Percentiles rank a stretch among this genome's conserved stretches.
Conservation (phyloP, 1,284 basidiomycete species). For the Ustilago hordei region DNA sequence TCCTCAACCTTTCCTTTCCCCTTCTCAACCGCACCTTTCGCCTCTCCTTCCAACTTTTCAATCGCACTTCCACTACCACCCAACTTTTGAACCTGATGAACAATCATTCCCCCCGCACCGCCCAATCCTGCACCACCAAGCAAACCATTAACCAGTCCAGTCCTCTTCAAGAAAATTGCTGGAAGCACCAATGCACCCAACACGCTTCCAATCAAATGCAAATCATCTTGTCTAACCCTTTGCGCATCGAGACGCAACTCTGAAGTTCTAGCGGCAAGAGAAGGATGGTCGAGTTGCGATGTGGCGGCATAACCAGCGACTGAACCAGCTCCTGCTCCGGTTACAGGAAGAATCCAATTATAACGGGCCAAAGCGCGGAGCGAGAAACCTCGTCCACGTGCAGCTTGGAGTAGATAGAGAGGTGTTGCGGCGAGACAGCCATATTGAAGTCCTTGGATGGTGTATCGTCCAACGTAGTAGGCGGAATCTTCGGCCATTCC, state of each 20-base stretch:
- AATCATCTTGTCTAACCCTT: conserved; percentile 59
- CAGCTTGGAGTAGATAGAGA: conserved; percentile 48
- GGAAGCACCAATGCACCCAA: conserved; percentile 61
- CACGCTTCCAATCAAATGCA: conserved; percentile 63
- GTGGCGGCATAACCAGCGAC: conserved; percentile 49
- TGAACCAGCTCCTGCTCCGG: conserved; percentile 41
- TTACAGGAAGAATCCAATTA: conserved; percentile 60
- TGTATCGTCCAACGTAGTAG: conserved; percentile 51
- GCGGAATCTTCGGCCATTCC: conserved; percentile 52
- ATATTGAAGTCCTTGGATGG: conserved; percentile 49
- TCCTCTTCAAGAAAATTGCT: conserved; percentile 59
- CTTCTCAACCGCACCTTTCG: conserved; percentile 2
- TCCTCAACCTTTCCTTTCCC: conserved; percentile 13
- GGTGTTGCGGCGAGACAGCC: conserved; percentile 63
- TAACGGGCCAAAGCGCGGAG: conserved; percentile 54
- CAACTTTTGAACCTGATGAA: conserved; percentile 47
- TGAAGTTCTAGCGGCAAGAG: conserved; percentile 27
- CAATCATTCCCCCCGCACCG: conserved; percentile 54
- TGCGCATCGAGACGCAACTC: conserved; percentile 33
- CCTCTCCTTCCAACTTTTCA: neutral
- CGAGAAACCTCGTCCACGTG: conserved; percentile 52
- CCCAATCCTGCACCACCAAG: conserved; percentile 65
- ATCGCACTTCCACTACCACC: neutral
- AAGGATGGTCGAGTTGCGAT: conserved; percentile 30
- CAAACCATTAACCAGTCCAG: conserved; percentile 63